phyloP scores from a whole-genome alignment of 1,284 basidiomycete genomes.

The Ustilago tritici region DNA sequence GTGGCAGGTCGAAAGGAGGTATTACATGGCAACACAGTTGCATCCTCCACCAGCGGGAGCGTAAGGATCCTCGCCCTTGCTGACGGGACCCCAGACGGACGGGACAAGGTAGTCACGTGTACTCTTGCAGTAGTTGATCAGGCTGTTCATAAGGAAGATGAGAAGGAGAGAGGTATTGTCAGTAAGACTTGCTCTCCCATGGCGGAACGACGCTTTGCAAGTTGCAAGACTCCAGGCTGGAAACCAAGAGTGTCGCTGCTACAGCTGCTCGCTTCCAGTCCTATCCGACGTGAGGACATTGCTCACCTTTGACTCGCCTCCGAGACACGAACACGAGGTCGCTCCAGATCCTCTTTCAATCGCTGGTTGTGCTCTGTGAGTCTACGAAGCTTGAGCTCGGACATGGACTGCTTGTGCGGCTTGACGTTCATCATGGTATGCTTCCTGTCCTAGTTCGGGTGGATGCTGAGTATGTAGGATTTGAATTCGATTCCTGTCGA shows the following conservation, averaged over 20 bases:
- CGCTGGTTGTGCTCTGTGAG: constrained; percentile 93
- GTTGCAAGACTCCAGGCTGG: background rate
- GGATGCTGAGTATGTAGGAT: background rate
- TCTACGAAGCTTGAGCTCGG: constrained; percentile 92
- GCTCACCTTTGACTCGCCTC: constrained; percentile 88
- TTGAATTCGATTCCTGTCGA: background rate
- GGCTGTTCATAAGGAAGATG: constrained; percentile 71
- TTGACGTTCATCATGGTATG: constrained; percentile 74
- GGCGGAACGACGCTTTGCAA: background rate
- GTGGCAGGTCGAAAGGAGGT: background rate
- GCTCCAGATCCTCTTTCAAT: constrained; percentile 85
- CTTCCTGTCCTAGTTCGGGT: background rate
- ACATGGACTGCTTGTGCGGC: constrained; percentile 79
- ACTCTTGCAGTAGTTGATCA: constrained; percentile 90
- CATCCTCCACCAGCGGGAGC: constrained; percentile 77
- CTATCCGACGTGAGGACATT: background rate
- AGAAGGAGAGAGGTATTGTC: background rate
- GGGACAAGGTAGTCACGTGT: constrained; percentile 90
- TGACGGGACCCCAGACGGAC: constrained; percentile 91
- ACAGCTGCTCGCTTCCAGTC: background rate
- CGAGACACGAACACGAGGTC: constrained; percentile 87
- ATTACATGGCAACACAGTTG: constrained; percentile 61
- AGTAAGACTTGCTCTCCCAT: background rate
- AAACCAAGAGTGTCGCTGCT: background rate
- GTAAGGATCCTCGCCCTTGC: constrained; percentile 88